Base-by-base conservation (phyloP, 495 filamentous ascomycete genomes). In the Penicillium desertorum region DNA sequence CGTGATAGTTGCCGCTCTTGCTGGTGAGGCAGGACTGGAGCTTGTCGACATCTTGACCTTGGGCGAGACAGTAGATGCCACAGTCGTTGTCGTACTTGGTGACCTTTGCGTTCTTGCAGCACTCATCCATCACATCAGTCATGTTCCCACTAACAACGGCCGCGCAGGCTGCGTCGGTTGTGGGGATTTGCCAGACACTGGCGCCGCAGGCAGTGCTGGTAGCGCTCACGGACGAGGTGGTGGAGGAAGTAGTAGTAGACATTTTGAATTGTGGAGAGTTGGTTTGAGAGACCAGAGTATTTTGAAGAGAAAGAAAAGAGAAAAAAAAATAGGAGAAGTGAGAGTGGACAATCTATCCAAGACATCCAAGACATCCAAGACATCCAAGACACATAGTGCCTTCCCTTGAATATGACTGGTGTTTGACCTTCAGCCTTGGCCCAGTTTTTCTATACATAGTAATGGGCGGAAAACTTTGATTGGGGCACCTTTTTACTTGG, bases 61-160 rank as follows among this genome's bases (percentile, higher is more conserved):
- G 68, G 3, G 78, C 79, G 11, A 78, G 75, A 57, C 80, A 82
- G 73, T 81, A 82, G 46, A 78, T 61, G 23, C 71, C 74, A 68
- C 80, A 82, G 61, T 69, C 71, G 68, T 73, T 62, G 46, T 75
- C 66, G 70, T 79, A 80, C 17, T 71, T 69, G 14, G 68, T 50
- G 30, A 78, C 68, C n/a, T 63, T 59, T 22, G 78, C 73, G 17
- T 64, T 37, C 23, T 65, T 65, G 66, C 80, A 82, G 75, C 80
- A 82, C 16, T 66, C 60, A 37, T 66, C 48, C 66, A 82, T 71
- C 44, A 74, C 68, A 32, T 67, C 57, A 45, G 74, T 64, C 64
- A 73, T 64, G 54, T 76, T 78, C 25, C 68, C 71, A 41, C 60
- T 56, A 44, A 64, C 51, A n/a, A 63, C 57, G 30, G 71, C 58